Evolutionary conservation across 129 eudicot genomes (phyloP), one percentile per base, ranked within the genome.

Genomic region (Cynara cardunculus): DNA sequence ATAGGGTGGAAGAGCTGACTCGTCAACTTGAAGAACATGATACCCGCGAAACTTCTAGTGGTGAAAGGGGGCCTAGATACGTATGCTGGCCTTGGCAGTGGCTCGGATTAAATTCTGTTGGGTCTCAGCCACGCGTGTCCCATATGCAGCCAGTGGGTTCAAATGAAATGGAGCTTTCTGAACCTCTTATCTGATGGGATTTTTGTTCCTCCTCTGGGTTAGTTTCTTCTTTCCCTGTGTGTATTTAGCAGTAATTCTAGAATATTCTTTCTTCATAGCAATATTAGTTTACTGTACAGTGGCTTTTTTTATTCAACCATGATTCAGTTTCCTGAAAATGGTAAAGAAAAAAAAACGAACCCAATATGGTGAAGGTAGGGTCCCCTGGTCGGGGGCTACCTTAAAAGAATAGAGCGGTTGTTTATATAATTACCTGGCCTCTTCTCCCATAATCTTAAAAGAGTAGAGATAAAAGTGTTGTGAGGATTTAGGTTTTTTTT

Each of bases 81-180:
- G 87, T 80, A 1, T 94, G 98, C 83, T 94, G 98, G 97, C 97
- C 97, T 11, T 94, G 98, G 97, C 87, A 91, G 69, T 94, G 95
- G 97, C 91, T 94, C 8, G 97, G 97, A 25, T 72, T 94, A 69
- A 89, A 89, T 81, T 88, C 81, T 81, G 95, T 88, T 5, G 98
- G 96, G 18, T 21, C 69, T 24, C 93, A 71, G 21, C 81, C 72
- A 2, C 73, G 80, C 19, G 83, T 71, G 2, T 67, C 83, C 34
- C 62, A 69, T 62, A 24, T 21, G n/a, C 89, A 84, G n/a, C 87
- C 74, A 62, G 82, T 75, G 73, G 25, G 85, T 85, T 78, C 95
- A 59, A 90, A 91, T 67, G 98, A 94, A 86, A 91, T 94, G 98
- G 98, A 94, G 81, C 96, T 94, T 32, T 90, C 93, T 62, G 97